phyloP scores from a whole-genome alignment of 1,284 basidiomycete genomes.

The Fomes fomentarius region DNA sequence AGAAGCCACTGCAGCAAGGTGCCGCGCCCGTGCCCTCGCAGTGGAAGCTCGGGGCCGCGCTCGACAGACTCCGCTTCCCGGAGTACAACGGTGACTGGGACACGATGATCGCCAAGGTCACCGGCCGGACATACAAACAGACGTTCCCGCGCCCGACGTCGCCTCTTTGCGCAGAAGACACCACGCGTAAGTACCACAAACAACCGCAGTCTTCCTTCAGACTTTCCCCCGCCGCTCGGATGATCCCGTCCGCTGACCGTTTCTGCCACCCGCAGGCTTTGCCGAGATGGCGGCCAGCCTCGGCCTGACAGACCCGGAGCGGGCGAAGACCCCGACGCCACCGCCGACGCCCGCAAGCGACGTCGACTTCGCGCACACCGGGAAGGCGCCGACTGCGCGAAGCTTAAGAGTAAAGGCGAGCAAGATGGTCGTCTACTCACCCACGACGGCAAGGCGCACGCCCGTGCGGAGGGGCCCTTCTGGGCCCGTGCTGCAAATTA shows the following conservation, averaged over 20 bases:
- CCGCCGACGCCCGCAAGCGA: neutral
- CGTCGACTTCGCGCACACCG: neutral
- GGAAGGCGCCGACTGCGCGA: no score
- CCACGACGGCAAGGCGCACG: constrained; percentile 20
- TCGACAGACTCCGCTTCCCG: constrained; percentile 14
- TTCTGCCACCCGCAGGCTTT: neutral
- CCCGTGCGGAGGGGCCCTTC: constrained; percentile 8
- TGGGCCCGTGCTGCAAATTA: neutral
- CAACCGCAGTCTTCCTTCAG: no score
- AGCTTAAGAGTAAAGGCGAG: no score
- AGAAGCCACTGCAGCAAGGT: neutral
- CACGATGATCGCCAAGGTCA: neutral
- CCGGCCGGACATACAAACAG: constrained; percentile 1
- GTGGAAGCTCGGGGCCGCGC: constrained; percentile 15
- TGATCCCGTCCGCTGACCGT: neutral
- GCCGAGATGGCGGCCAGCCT: constrained; percentile 4
- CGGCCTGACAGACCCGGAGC: constrained; percentile 1
- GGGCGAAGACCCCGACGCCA: neutral
- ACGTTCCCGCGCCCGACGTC: constrained; percentile 4
- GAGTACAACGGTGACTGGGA: constrained; percentile 9
- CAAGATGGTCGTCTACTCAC: constrained; percentile 20
- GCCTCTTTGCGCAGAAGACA: constrained; percentile 11
- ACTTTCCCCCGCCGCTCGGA: neutral
- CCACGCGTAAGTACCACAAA: constrained; percentile 6
- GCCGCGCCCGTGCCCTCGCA: constrained; percentile 11